Percentiles rank a stretch among this genome's conserved stretches.
Conservation (phyloP, 1,284 basidiomycete genomes). For the Sporisorium exsertum region DNA sequence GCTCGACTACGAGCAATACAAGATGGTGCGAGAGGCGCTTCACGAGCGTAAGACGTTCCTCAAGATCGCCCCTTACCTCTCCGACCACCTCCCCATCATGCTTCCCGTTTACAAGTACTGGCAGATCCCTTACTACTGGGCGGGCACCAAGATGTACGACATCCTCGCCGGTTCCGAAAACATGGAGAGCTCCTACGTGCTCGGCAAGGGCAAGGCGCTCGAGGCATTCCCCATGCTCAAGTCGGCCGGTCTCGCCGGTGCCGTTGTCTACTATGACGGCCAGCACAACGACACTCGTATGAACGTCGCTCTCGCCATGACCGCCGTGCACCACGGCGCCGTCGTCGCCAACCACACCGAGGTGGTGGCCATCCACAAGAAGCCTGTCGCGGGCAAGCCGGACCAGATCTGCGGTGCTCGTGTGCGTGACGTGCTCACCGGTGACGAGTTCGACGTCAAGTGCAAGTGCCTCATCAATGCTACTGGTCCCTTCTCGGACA, state of each 20-base stretch:
- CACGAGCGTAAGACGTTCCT: conserved; percentile 93
- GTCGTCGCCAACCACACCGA: conserved; percentile 90
- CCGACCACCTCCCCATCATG: conserved; percentile 92
- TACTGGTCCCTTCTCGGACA: conserved; percentile 93
- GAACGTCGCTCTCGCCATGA: conserved; percentile 90
- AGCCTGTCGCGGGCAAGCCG: conserved; percentile 71
- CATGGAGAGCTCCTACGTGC: conserved; percentile 94
- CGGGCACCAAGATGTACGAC: conserved; percentile 97
- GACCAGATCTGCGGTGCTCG: conserved; percentile 80
- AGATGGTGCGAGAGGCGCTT: conserved; percentile 92
- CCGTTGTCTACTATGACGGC: conserved; percentile 96
- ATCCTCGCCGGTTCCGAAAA: conserved; percentile 93
- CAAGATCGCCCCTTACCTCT: conserved; percentile 94
- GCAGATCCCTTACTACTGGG: conserved; percentile 96
- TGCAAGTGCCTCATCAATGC: conserved; percentile 96
- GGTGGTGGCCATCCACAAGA: conserved; percentile 83
- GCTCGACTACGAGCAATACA: conserved; percentile 87
- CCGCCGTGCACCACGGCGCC: conserved; percentile 92
- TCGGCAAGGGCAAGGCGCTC: conserved; percentile 86
- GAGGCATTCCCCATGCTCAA: conserved; percentile 98
- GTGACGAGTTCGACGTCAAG: conserved; percentile 83
- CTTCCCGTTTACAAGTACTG: conserved; percentile 89
- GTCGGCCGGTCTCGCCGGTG: conserved; percentile 89
- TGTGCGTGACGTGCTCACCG: conserved; percentile 85
- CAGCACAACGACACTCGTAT: conserved; percentile 99